Evolutionary conservation across 1,284 basidiomycete species (phyloP), one percentile per base, ranked within the genome.

Genomic region (Moesziomyces sp.): DNA sequence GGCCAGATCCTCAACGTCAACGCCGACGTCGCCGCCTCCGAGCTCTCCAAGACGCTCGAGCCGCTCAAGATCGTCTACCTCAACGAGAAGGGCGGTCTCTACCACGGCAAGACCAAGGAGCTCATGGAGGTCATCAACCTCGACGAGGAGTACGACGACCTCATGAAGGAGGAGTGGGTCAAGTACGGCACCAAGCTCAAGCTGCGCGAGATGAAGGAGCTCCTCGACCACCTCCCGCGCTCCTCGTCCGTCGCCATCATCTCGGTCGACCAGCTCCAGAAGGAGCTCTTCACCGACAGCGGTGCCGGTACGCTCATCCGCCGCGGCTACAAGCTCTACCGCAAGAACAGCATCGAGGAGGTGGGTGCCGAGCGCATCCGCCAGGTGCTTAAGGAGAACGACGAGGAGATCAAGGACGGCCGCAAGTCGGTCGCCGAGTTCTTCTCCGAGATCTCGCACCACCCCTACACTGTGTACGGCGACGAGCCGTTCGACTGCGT

Each of bases 161-260:
- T 99, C 65, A 94, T 99, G 94, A 97, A 95, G 85, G 91, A 98
- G 86, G 89, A 94, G n/a, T 99, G 97, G 96, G 96, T 99, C 86
- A 97, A 97, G 86, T 98, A 91, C 84, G 96, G 96, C 74, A 99
- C 97, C 78, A 99, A 99, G 87, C 92, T 99, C 86, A 99, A 99
- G 87, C 89, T 99, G 54, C 92, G 96, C 77, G 96, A 99, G 86
- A 98, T 99, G 89, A 99, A 99, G 87, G 96, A 99, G 85, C 90
- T 99, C 48, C 90, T 99, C 58, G 97, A 99, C 85, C 92, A 97
- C 86, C 93, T 99, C 64, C 96, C 97, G 34, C 94, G 97, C 75
- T 93, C 97, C 3, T 97, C 96, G 21, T 97, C 94, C 46, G 96
- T 99, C 58, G 96, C 96, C 74, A 95, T 99, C 86, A 99, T 99